Percentiles rank a stretch among this genome's conserved stretches.
phyloP scores from a whole-genome alignment of 345 rosid genomes.

The Euphorbia pulcherrima region DNA sequence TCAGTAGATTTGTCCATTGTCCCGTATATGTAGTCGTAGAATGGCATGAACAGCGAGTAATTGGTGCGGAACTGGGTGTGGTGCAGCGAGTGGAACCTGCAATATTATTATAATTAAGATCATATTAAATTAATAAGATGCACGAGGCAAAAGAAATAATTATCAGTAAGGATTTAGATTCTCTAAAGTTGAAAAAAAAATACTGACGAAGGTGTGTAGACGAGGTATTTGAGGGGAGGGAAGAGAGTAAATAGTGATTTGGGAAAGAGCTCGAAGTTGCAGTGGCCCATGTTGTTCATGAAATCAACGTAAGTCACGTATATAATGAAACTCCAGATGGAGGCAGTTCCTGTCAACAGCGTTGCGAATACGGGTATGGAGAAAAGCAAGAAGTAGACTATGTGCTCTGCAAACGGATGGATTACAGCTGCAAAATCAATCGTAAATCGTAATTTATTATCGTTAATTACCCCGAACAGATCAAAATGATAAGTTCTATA shows the following conservation, averaged over 20 bases:
- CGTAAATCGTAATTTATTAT: neutral
- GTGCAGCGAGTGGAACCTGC: slow-evolving; percentile 30
- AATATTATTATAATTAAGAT: no score
- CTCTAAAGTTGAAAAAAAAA: neutral
- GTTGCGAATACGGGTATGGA: slow-evolving; percentile 38
- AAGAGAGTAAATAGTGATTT: slow-evolving; percentile 44
- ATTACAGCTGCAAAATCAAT: slow-evolving; percentile 56
- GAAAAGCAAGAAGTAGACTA: slow-evolving; percentile 48
- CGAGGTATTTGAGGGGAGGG: slow-evolving; percentile 66
- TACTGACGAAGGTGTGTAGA: slow-evolving; percentile 70
- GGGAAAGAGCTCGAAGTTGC: slow-evolving; percentile 79
- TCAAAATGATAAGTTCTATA: no score
- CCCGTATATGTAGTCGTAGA: slow-evolving; percentile 26
- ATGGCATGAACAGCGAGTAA: slow-evolving; percentile 27
- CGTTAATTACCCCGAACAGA: neutral
- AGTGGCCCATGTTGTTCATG: slow-evolving; percentile 89
- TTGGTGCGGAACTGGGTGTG: slow-evolving; percentile 31
- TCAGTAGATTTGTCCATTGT: slow-evolving; percentile 20
- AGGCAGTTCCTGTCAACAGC: slow-evolving; percentile 27
- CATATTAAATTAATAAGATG: no score
- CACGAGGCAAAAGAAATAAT: no score
- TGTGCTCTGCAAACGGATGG: slow-evolving; percentile 75
- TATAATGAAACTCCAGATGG: slow-evolving; percentile 10
- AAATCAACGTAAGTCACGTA: slow-evolving; percentile 54
- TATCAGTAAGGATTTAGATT: no score